Percentiles rank a stretch among this genome's conserved stretches.
Evolutionary conservation across 768 basidiomycete species (phyloP).

Genomic region (Rhodocollybia butyracea): DNA sequence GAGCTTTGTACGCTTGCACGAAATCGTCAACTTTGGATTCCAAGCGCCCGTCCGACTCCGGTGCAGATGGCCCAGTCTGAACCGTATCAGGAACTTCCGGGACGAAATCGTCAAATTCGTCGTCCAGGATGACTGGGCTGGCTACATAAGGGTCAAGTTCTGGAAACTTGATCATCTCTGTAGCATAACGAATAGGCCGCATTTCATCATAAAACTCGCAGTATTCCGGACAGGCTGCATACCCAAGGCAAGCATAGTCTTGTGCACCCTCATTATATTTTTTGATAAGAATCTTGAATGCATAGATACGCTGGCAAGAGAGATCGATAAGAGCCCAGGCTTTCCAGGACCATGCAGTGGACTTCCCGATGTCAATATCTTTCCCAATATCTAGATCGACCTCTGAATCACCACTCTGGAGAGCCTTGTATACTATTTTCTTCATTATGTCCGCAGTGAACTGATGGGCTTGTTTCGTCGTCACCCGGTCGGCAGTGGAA

Average conservation of each 20-base stretch:
- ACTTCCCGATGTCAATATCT: conserved; percentile 21
- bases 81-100: conserved; percentile 5
- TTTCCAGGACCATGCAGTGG: conserved; percentile 31
- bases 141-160: conserved; percentile 20
- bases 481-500: conserved; percentile 15
- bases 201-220: conserved; percentile 26
- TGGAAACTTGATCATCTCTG: conserved; percentile 27
- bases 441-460: conserved; percentile 25
- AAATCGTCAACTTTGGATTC: too few relatives aligned
- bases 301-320: conserved; percentile 37
- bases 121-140: conserved; percentile 25
- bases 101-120: conserved; percentile 31
- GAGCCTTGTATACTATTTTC: conserved; percentile 30
- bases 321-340: conserved; percentile 37
- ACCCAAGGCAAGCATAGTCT: conserved; percentile 29
- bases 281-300: conserved; percentile 34
- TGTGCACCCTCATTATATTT: conserved; percentile 25
- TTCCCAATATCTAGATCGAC: conserved; percentile 29
- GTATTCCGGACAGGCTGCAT: conserved; percentile 33
- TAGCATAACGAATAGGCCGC: conserved; percentile 31
- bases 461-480: too few relatives aligned
- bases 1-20: too few relatives aligned
- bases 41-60: too few relatives aligned
- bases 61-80: too few relatives aligned
- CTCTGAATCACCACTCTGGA: conserved; percentile 36